Evolutionary conservation across 2,329 filamentous ascomycete species (phyloP), one percentile per base, ranked within the genome.

Genomic region (Oidium heveae): DNA sequence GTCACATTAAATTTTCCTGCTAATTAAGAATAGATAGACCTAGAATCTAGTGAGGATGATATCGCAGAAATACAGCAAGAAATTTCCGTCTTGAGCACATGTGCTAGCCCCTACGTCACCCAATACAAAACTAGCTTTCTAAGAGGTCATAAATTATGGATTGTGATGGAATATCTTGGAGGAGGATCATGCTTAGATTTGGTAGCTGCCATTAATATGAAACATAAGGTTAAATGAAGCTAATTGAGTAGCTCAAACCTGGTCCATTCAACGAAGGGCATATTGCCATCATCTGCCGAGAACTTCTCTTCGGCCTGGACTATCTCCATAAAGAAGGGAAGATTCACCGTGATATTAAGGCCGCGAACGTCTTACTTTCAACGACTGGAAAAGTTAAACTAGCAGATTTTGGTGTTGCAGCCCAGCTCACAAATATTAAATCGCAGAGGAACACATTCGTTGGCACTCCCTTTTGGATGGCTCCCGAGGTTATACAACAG

Each of bases 21-120:
- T 20, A n/a, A 43, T n/a, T 43, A 18, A 18, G 10, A 43, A 20
- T 66, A 96, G 87, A 96, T 98, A 67, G 91, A 98, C 68, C 85
- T 98, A 65, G 91, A 98, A 70, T 94, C 89, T 56, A 96, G 87
- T 72, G 89, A 94, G 68, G 91, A 98, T 70, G 91, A 98, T 66
- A 94, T 98, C 57, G 84, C 88, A 67, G 91, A 98, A 66, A 96
- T 98, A 56, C 89, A 98, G 63, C 87, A 94, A 65, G 91, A 98
- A 66, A 96, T 98, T 61, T 84, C 86, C 2, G 84, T 98, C 36
- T 74, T 98, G 57, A 91, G 88, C 68, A 95, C 91, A 54, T 98
- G 91, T 71, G 84, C 84, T 61, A 95, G 88, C 66, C 83, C 84
- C 51, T 93, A 84, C 67, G 87, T 98, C 61, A 96, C 91, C 16